A percentile compares a stretch with the other conserved stretches of the same genome.
Evolutionary conservation across 306 rosid species (phyloP).

Genomic region (Rubus idaeus): DNA sequence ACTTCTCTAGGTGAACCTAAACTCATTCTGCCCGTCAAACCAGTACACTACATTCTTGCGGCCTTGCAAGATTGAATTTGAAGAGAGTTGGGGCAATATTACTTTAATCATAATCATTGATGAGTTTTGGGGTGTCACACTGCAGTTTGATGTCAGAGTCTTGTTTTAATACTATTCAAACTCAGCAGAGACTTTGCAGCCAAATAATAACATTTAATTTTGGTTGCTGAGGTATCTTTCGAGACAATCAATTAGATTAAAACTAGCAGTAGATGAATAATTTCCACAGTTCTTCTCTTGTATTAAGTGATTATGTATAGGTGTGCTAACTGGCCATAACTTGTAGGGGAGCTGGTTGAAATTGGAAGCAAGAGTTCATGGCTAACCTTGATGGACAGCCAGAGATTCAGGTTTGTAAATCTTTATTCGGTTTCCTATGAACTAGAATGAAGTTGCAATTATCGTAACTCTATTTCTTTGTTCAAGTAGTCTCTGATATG

Average conservation of each 20-base stretch:
- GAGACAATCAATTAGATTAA: background rate
- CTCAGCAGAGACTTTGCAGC: background rate
- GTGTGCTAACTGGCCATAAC: background rate
- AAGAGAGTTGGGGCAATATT: background rate
- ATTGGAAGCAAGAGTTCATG: conserved; percentile 25
- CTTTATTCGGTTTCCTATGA: background rate
- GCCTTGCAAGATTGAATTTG: background rate
- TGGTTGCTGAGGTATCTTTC: background rate
- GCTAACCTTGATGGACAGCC: conserved; percentile 38
- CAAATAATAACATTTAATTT: background rate
- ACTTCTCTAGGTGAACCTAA: background rate
- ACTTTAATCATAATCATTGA: background rate
- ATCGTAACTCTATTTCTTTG: background rate
- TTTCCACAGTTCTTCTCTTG: background rate
- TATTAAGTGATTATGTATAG: background rate
- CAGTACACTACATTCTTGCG: background rate
- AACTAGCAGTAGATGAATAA: background rate
- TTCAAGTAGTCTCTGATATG: conserved; percentile 10
- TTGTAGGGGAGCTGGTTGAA: conserved; percentile 29
- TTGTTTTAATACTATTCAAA: background rate
- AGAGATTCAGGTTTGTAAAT: conserved; percentile 49
- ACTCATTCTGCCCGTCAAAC: background rate
- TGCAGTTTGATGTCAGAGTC: background rate
- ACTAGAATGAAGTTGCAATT: background rate
- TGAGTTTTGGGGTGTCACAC: background rate